Conservation (phyloP, 176 grass and related monocot genomes). For the Saccharum spontaneum region DNA sequence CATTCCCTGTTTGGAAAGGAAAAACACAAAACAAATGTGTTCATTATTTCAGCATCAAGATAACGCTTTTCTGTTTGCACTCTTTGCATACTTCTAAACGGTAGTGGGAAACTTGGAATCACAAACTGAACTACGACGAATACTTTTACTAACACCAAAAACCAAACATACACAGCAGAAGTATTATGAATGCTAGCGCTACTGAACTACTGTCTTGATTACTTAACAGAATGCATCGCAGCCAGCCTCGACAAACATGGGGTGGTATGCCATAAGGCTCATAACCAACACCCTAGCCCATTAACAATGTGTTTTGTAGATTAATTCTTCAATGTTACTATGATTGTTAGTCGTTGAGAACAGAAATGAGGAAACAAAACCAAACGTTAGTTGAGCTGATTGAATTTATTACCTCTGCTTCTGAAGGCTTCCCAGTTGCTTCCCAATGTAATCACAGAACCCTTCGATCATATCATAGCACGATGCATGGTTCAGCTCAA, state of each 20-base stretch:
- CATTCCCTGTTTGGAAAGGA: slow-evolving; percentile 60
- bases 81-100: neutral
- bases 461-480: slow-evolving; percentile 87
- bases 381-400: neutral
- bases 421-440: slow-evolving; percentile 64
- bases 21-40: neutral
- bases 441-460: slow-evolving; percentile 60
- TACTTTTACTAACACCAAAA: slow-evolving; percentile 6
- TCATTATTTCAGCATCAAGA: neutral
- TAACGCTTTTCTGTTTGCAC: neutral
- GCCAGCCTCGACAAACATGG: neutral
- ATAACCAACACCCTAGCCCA: neutral
- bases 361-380: neutral
- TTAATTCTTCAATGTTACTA: neutral
- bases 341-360: slow-evolving; percentile 7
- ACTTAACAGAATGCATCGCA: neutral
- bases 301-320: neutral
- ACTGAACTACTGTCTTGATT: neutral
- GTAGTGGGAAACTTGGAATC: slow-evolving; percentile 8
- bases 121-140: neutral
- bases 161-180: neutral
- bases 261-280: neutral
- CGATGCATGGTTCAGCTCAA: slow-evolving; percentile 63
- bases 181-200: neutral
- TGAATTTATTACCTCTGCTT: slow-evolving; percentile 68